These are phyloP conservation scores for Primulina eburnea DNA, from an alignment of 257 asterid genomes.

Conservation along the genomic window DNA sequence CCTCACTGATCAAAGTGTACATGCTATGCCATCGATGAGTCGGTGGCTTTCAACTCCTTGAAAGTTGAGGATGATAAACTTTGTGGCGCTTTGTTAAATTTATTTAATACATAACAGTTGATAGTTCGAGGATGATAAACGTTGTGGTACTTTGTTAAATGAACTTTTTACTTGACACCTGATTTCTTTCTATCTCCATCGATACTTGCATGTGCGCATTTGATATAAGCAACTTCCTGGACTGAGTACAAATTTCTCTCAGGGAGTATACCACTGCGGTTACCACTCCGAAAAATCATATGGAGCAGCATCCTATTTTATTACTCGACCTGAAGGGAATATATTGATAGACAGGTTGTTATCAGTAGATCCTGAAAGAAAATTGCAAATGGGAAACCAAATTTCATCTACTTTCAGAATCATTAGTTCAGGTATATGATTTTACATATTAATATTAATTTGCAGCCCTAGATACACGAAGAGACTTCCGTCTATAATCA, in stretches of 20 bases:
- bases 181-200: neutral
- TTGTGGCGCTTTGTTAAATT: too few relatives aligned
- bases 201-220: neutral
- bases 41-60: too few relatives aligned
- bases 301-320: slow-evolving; percentile 66
- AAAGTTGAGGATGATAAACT: too few relatives aligned
- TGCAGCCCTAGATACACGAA: slow-evolving; percentile 68
- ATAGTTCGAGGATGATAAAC: too few relatives aligned
- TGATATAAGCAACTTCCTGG: slow-evolving; percentile 14
- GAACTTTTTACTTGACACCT: too few relatives aligned
- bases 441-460: slow-evolving; percentile 16
- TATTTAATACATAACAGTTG: too few relatives aligned
- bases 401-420: slow-evolving; percentile 1
- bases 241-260: slow-evolving; percentile 22
- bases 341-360: slow-evolving; percentile 69
- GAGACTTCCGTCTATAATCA: slow-evolving; percentile 43
- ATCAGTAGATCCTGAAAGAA: slow-evolving; percentile 2
- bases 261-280: slow-evolving; percentile 79
- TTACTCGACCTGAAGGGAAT: slow-evolving; percentile 65
- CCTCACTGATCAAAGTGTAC: too few relatives aligned
- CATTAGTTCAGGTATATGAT: neutral
- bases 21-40: too few relatives aligned
- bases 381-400: neutral
- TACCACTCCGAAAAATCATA: slow-evolving; percentile 68
- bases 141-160: too few relatives aligned